Conservation (phyloP, 495 filamentous ascomycete genomes). For the Parathielavia hyrcaniae region DNA sequence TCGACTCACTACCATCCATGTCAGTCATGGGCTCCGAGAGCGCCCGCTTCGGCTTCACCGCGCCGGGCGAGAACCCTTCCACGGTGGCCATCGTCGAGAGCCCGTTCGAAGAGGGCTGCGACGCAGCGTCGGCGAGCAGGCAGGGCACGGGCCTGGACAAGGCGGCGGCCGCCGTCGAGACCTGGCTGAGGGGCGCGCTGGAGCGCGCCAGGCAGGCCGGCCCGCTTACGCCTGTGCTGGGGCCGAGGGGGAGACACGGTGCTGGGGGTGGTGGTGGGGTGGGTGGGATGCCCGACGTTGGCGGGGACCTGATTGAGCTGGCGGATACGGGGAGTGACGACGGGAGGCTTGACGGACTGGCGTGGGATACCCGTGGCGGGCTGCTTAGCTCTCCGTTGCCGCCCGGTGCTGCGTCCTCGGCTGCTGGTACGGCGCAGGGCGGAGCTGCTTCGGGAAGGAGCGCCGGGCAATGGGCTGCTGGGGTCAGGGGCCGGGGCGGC, state of each 20-base stretch:
- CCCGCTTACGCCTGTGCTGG: conserved; percentile 44
- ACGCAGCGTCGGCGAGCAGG: conserved; percentile 25
- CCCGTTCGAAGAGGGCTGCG: conserved; percentile 41
- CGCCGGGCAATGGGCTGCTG: conserved; percentile 23
- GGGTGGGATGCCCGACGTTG: conserved; percentile 20
- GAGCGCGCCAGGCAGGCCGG: conserved; percentile 39
- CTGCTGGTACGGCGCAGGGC: conserved; percentile 3
- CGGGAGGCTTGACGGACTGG: conserved; percentile 28
- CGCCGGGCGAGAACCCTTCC: conserved; percentile 24
- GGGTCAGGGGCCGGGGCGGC: conserved; percentile 15
- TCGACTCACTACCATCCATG: conserved; percentile 51
- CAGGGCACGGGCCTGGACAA: conserved; percentile 59
- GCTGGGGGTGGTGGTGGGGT: conserved; percentile 29
- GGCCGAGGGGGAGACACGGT: conserved; percentile 32
- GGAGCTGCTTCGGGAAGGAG: conserved; percentile 30
- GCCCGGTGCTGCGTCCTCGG: background rate
- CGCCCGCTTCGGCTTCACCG: conserved; percentile 46
- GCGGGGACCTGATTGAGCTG: conserved; percentile 80
- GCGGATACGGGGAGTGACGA: conserved; percentile 55
- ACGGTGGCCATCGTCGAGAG: conserved; percentile 45
- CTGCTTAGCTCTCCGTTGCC: conserved; percentile 20
- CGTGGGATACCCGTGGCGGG: conserved; percentile 10
- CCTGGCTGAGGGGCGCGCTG: conserved; percentile 78
- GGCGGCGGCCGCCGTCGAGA: conserved; percentile 76
- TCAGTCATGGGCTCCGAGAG: conserved; percentile 46